Evolutionary conservation across 768 basidiomycete species (phyloP), one percentile per base, ranked within the genome.

Genomic region (Cantharellus anzutake): DNA sequence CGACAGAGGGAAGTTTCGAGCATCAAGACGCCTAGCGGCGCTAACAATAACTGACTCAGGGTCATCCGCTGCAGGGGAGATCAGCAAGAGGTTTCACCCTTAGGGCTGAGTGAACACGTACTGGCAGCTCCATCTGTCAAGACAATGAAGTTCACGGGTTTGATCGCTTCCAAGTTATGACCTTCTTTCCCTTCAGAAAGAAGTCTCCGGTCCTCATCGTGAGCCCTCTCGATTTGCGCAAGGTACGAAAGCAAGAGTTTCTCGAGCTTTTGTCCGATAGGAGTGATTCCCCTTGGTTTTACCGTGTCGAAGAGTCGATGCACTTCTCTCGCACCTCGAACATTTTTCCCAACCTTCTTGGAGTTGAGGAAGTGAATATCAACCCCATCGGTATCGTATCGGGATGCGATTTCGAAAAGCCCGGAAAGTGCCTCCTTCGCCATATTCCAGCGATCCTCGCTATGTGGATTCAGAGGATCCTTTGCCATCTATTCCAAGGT

Each of bases 281-380:
- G 64, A 34, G 64, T 59, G 44, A 68, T 61, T 3, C 78, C 80
- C 0, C 62, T 48, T 2, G 78, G 80, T 16, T 61, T 60, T 1
- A 80, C 74, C 7, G 66, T 66, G 40, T 67, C 65, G 63, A 82
- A 82, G 5, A 80, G 63, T 14, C 64, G 63, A 5, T 67, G 66
- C 29, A 82, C 73, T 3, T 63, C 67, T 14, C 56, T 50, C 3
- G 71, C 61, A 41, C 70, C 72, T 78, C 80, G 56, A 39, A 53
- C 40, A 51, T 73, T 71, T 5, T 59, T 52, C 0, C 72, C 72
- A 40, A 65, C 64, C 37, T 42, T 20, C 48, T 57, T 20, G 52
- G 72, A 66, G 61, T 83, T 82, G 58, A 84, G 64, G 69, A 84
- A 84, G 63, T 78, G 68, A 3, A 83, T 71, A 60, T 83, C 82